These are phyloP conservation scores for Chalaropsis thielavioides DNA, from an alignment of 2,329 filamentous ascomycete species.

Conservation along the genomic window DNA sequence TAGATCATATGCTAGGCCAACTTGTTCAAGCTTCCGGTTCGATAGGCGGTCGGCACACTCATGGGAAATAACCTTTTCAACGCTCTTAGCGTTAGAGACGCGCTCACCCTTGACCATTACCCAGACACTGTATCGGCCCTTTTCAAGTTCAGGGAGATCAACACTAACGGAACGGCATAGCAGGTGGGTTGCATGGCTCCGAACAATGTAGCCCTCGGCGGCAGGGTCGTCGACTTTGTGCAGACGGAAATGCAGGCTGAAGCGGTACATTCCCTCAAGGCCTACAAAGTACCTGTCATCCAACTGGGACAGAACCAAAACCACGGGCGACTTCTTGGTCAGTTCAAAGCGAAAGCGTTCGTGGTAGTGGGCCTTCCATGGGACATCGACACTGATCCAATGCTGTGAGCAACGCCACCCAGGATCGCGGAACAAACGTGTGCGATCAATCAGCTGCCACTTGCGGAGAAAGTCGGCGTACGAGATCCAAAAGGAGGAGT, in stretches of 20 bases:
- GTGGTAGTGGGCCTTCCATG: slow-evolving; percentile 47
- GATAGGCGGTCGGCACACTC: slow-evolving; percentile 31
- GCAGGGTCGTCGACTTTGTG: slow-evolving; percentile 31
- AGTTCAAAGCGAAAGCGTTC: slow-evolving; percentile 46
- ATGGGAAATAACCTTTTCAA: slow-evolving; percentile 42
- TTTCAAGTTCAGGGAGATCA: slow-evolving; percentile 40
- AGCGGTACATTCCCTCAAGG: slow-evolving; percentile 43
- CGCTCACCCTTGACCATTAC: slow-evolving; percentile 40
- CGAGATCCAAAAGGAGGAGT: slow-evolving; percentile 50
- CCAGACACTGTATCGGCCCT: slow-evolving; percentile 43
- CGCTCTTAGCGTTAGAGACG: slow-evolving; percentile 29
- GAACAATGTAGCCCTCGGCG: slow-evolving; percentile 45
- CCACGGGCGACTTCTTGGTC: slow-evolving; percentile 40
- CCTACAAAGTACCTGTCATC: slow-evolving; percentile 49
- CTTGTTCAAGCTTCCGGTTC: slow-evolving; percentile 44
- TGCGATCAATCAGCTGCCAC: slow-evolving; percentile 47
- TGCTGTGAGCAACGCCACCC: slow-evolving; percentile 44
- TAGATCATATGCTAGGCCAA: slow-evolving; percentile 44
- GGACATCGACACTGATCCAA: slow-evolving; percentile 48
- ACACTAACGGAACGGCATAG: slow-evolving; percentile 45
- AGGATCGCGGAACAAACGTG: slow-evolving; percentile 43
- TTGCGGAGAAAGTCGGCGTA: slow-evolving; percentile 49
- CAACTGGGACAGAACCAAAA: slow-evolving; percentile 47
- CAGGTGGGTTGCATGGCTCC: slow-evolving; percentile 43
- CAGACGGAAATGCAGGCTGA: slow-evolving; percentile 36